These are phyloP conservation scores for Nevesoporus exiguus DNA, from an alignment of 768 basidiomycete genomes.

Conservation along the genomic window DNA sequence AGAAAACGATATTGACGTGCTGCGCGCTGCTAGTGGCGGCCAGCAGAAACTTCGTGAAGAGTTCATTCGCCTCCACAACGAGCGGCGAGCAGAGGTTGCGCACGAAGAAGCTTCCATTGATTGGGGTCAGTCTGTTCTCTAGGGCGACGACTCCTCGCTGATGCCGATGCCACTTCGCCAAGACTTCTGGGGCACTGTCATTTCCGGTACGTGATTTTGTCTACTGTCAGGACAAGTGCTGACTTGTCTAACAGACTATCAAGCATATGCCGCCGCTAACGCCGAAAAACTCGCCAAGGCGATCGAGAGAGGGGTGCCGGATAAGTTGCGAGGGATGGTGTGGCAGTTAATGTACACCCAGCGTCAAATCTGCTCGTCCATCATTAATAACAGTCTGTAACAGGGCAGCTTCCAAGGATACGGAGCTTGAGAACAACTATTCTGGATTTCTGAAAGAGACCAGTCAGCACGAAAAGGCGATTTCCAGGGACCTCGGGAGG, in stretches of 20 bases:
- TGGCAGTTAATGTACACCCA: conserved; percentile 86
- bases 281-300: conserved; percentile 81
- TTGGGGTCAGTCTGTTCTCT: conserved; percentile 56
- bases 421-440: conserved; percentile 80
- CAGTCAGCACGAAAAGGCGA: conserved; percentile 92
- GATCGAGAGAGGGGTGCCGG: conserved; percentile 90
- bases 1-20: conserved; percentile 34
- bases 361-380: conserved; percentile 2
- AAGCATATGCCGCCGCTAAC: conserved; percentile 74
- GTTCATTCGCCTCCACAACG: conserved; percentile 62
- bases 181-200: conserved; percentile 96
- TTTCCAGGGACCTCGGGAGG: conserved; percentile 88
- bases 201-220: conserved; percentile 57
- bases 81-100: conserved; percentile 43
- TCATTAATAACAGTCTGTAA: conserved; percentile 16
- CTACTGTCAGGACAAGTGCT: background rate
- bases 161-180: conserved; percentile 5
- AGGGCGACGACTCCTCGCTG: background rate
- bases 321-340: conserved; percentile 86
- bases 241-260: conserved; percentile 63
- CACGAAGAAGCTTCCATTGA: conserved; percentile 53
- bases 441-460: conserved; percentile 74
- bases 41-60: conserved; percentile 74
- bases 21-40: conserved; percentile 56
- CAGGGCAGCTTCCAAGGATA: conserved; percentile 93